phyloP scores from a whole-genome alignment of 2,329 filamentous ascomycete species.

The Aureobasidium sp. region DNA sequence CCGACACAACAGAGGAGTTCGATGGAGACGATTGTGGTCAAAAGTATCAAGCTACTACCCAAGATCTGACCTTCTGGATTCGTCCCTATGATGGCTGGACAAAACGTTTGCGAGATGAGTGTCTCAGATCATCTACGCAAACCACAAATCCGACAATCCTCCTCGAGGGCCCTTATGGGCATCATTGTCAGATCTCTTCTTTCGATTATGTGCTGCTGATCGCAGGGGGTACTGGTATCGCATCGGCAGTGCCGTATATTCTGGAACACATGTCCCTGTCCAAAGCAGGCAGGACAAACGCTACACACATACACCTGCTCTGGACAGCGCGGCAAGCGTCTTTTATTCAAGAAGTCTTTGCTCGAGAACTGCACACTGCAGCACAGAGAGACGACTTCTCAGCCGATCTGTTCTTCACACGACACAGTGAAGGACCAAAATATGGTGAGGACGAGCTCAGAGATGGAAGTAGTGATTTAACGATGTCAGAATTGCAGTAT shows the following conservation, averaged over 20 bases:
- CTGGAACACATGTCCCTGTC: conserved; percentile 14
- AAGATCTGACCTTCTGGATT: conserved; percentile 38
- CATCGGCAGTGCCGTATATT: conserved; percentile 30
- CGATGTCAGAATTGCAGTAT: conserved; percentile 11
- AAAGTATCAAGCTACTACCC: not conserved
- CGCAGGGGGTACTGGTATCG: conserved; percentile 43
- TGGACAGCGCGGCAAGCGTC: conserved; percentile 6
- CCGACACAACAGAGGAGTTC: not conserved
- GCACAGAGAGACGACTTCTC: conserved; percentile 12
- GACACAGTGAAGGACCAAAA: not conserved
- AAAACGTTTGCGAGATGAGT: conserved; percentile 34
- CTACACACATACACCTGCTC: not conserved
- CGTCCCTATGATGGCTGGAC: conserved; percentile 47
- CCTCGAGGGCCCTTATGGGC: conserved; percentile 45
- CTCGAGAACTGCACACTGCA: not conserved
- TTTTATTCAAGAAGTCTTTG: not conserved
- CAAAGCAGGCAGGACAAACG: not conserved
- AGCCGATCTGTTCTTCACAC: conserved; percentile 19
- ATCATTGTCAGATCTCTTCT: conserved; percentile 32
- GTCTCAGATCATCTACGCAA: conserved; percentile 21
- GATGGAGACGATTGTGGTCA: not conserved
- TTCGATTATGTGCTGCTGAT: conserved; percentile 36
- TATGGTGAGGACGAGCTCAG: not conserved
- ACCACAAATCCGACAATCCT: conserved; percentile 31
- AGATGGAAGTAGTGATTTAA: not conserved